phyloP scores from a whole-genome alignment of 306 rosid species.

The Begonia masoniana region DNA sequence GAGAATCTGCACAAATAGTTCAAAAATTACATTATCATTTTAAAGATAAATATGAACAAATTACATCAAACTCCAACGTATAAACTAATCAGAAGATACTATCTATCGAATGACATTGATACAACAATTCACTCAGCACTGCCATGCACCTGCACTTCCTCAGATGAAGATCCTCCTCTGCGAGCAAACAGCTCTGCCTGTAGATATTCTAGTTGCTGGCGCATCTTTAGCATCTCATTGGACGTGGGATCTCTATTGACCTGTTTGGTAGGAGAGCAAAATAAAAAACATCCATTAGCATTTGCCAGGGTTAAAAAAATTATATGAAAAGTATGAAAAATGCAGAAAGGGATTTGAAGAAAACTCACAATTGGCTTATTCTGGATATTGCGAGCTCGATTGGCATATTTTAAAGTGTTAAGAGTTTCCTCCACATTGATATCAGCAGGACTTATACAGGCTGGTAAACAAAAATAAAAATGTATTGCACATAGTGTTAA shows the following conservation, averaged over 20 bases:
- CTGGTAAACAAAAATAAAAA: constrained; percentile 29
- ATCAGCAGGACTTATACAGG: constrained; percentile 99
- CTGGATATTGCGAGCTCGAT: constrained; percentile 96
- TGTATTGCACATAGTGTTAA: constrained; percentile 74
- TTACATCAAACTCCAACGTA: no score
- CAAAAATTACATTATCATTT: constrained; percentile 6
- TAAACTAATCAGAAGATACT: no score
- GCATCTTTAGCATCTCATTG: constrained; percentile 94
- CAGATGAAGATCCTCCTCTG: constrained; percentile 74
- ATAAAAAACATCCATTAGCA: constrained; percentile 3
- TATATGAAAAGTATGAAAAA: neutral
- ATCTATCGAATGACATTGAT: no score
- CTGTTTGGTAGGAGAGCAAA: constrained; percentile 27
- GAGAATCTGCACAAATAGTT: constrained; percentile 43
- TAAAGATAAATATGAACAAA: neutral
- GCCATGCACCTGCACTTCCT: constrained; percentile 76
- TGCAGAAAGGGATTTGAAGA: constrained; percentile 2
- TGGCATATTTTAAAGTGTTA: constrained; percentile 95
- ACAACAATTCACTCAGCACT: neutral
- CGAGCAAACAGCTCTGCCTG: constrained; percentile 99
- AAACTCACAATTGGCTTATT: constrained; percentile 94
- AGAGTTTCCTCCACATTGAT: constrained; percentile 99
- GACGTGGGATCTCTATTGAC: constrained; percentile 98
- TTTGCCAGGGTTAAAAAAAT: constrained; percentile 9
- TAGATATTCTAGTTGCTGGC: constrained; percentile 84